These are phyloP conservation scores for Castanospermum australe DNA, from an alignment of 306 rosid genomes.

Conservation along the genomic window DNA sequence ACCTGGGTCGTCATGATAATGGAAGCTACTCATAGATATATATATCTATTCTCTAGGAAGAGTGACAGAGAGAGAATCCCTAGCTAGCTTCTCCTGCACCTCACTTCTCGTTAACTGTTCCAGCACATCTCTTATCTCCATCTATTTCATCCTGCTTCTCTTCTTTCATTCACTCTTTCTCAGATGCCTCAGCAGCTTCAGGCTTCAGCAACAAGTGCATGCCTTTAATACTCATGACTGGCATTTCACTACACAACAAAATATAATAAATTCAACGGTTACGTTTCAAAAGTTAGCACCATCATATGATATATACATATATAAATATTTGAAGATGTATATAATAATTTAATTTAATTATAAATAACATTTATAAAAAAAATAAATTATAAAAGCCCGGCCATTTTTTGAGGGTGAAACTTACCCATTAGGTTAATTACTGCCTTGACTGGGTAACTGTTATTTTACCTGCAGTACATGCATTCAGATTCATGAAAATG, in stretches of 20 bases:
- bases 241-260: conserved; percentile 42
- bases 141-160: not conserved
- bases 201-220: not conserved
- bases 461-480: conserved; percentile 32
- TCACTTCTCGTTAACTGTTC: conserved; percentile 47
- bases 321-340: not conserved
- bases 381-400: not conserved
- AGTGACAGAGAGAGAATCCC: conserved; percentile 22
- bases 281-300: conserved; percentile 26
- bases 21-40: conserved; percentile 6
- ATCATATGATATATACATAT: not conserved
- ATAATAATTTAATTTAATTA: too few species aligned
- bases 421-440: not conserved
- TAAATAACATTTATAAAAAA: not conserved
- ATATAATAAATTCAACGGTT: conserved; percentile 35
- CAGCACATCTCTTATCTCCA: conserved; percentile 30
- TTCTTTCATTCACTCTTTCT: conserved; percentile 26
- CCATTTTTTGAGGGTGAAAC: not conserved
- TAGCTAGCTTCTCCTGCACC: conserved; percentile 24
- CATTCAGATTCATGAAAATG: conserved; percentile 37
- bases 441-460: conserved; percentile 24
- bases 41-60: conserved; percentile 22
- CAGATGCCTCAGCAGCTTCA: conserved; percentile 21
- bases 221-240: conserved; percentile 22
- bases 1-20: conserved; percentile 38